phyloP scores from a whole-genome alignment of 257 asterid species.

The Lantana camara region DNA sequence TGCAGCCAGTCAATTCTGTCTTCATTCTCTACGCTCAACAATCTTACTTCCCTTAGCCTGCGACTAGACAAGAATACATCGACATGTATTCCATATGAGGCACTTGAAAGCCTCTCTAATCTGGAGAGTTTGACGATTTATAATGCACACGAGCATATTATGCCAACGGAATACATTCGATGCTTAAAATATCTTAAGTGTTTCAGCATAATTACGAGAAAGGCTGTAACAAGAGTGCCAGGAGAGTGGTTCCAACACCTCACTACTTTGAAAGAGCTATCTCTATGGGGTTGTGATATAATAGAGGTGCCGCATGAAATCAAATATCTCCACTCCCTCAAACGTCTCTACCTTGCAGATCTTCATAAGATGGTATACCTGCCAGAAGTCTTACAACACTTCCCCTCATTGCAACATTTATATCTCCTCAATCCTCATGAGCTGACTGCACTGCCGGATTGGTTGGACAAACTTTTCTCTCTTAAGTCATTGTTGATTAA shows the following conservation, averaged over 20 bases:
- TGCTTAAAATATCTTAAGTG: too few relatives aligned
- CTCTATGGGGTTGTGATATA: not conserved
- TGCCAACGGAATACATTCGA: too few relatives aligned
- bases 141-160: too few relatives aligned
- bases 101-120: too few relatives aligned
- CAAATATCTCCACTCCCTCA: too few relatives aligned
- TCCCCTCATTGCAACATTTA: not conserved
- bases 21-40: too few relatives aligned
- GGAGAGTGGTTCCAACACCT: slow-evolving; percentile 22
- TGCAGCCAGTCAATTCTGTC: too few relatives aligned
- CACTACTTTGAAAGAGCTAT: not conserved
- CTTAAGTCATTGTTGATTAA: not conserved
- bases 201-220: too few relatives aligned
- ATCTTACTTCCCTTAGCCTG: not conserved
- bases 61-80: not conserved
- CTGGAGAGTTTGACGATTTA: too few relatives aligned
- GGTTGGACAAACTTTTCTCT: not conserved
- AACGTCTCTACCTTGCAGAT: not conserved
- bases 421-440: not conserved
- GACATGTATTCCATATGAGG: slow-evolving; percentile 5
- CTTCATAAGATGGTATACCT: slow-evolving; percentile 18
- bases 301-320: slow-evolving; percentile 10
- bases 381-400: too few relatives aligned
- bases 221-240: too few relatives aligned
- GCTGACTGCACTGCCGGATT: slow-evolving; percentile 18